Evolutionary conservation across 108 stramenopile genomes (phyloP), one percentile per base, ranked within the genome.

Genomic region (Skeletonema menzelii): DNA sequence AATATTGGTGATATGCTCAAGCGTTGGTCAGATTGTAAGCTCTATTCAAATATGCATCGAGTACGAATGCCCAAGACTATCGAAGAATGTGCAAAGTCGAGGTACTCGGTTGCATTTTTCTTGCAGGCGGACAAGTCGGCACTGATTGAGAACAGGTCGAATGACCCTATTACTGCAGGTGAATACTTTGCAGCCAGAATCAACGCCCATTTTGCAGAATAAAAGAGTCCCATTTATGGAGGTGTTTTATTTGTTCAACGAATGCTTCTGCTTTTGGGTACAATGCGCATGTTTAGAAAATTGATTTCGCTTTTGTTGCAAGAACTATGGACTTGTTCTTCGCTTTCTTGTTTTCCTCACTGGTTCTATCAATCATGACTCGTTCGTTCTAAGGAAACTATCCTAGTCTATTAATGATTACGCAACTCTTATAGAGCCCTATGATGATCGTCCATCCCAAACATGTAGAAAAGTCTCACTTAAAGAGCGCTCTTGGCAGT

Each of bases 1-100:
- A 86, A 86, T 44, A 81, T 86, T 63, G 85, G 85, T 13, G 85
- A 86, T 55, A 86, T 86, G 85, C 63, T 86, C 3, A 35, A 60
- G 4, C 64, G 82, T 8, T 86, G 85, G 85, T 55, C 57, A 56
- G 76, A 84, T 63, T 76, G 76, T 10, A 27, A 53, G 15, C 30
- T 85, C 13, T 65, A 69, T 61, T 79, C 77, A 12, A 86, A 86
- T 58, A 62, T 83, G 71, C 85, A 86, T 63, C 79, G 85, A 32
- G 85, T 86, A 17, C 70, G 85, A 17, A 67, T 82, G 79, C 85
- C 85, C n/a, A 75, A 31, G 47, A 17, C 60, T 7, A 40, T 22
- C 1, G 85, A 60, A 12, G 76, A 85, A 64, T 72, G 73, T 22
- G 62, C 73, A 12, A 28, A 27, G 27, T 69, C 82, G 12, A 62